Conservation (phyloP, 2,329 filamentous ascomycete species). For the Scedosporium dehoogii region DNA sequence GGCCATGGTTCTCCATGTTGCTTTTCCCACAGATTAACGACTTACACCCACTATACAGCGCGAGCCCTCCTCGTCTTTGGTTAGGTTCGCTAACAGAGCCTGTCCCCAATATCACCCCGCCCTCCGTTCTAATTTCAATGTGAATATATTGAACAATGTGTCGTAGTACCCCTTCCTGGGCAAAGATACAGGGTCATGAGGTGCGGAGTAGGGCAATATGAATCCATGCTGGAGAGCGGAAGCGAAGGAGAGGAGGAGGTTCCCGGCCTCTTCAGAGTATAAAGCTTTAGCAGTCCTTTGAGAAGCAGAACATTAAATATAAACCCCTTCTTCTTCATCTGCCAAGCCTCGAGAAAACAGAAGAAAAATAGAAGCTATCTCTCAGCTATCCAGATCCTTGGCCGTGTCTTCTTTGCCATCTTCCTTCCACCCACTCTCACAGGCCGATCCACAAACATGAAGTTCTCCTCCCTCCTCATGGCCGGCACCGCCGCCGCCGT, state of each 20-base stretch:
- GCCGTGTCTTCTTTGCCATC: background rate
- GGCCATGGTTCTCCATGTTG: background rate
- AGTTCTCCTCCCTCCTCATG: slow-evolving; percentile 1
- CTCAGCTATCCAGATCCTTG: background rate
- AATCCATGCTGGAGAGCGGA: background rate
- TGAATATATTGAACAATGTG: background rate
- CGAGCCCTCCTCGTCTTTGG: too few relatives aligned
- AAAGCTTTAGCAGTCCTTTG: background rate
- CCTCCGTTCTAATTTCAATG: background rate
- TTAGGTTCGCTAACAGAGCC: background rate
- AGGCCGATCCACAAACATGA: background rate
- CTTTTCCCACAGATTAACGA: slow-evolving; percentile 1
- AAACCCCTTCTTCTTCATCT: background rate
- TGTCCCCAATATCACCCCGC: background rate
- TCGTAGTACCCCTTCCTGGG: background rate
- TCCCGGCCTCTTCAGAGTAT: background rate
- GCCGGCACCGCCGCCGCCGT: slow-evolving; percentile 6
- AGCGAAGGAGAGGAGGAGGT: background rate
- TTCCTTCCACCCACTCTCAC: background rate
- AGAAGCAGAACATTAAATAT: background rate
- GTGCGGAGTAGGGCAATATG: background rate
- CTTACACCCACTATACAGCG: background rate
- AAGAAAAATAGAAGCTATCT: background rate
- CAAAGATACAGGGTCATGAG: background rate
- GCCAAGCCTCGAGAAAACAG: background rate